Percentiles rank a stretch among this genome's conserved stretches.
phyloP scores from a whole-genome alignment of 768 basidiomycete species.

The Grammothele lineata region DNA sequence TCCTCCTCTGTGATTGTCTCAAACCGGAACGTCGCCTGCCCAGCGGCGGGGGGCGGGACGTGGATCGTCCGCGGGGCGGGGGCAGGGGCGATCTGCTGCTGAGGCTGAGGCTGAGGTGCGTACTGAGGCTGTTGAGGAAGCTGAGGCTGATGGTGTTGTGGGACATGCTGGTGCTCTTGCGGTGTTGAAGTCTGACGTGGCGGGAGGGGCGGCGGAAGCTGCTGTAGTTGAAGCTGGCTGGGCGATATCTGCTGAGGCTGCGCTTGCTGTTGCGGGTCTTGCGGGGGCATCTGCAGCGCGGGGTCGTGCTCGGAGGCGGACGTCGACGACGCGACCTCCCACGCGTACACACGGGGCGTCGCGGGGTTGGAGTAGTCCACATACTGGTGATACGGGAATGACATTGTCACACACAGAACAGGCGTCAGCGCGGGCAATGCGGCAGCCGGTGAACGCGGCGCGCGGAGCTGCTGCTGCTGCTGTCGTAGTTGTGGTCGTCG shows the following conservation, averaged over 20 bases:
- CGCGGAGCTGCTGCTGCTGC: too few relatives aligned
- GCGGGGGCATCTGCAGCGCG: constrained; percentile 3
- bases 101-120: constrained; percentile 5
- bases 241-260: constrained; percentile 12
- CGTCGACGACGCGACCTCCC: constrained; percentile 12
- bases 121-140: constrained; percentile 7
- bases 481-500: too few relatives aligned
- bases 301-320: constrained; percentile 10
- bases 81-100: constrained; percentile 1
- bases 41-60: constrained; percentile 4
- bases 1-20: constrained; percentile 19
- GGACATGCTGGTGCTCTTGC: constrained; percentile 7
- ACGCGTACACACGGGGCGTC: constrained; percentile 16
- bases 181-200: neutral
- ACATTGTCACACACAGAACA: constrained; percentile 17
- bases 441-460: too few relatives aligned
- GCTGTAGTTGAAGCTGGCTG: constrained; percentile 13
- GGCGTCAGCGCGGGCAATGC: too few relatives aligned
- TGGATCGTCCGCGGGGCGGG: constrained; percentile 8
- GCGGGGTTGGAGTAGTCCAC: constrained; percentile 20
- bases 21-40: constrained; percentile 16
- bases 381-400: constrained; percentile 19
- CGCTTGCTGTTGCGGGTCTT: constrained; percentile 4
- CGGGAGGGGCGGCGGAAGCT: constrained; percentile 7
- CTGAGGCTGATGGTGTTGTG: neutral